Percentiles rank a stretch among this genome's conserved stretches.
Conservation (phyloP, 305 asterid genomes). For the Fraxinus greggii region DNA sequence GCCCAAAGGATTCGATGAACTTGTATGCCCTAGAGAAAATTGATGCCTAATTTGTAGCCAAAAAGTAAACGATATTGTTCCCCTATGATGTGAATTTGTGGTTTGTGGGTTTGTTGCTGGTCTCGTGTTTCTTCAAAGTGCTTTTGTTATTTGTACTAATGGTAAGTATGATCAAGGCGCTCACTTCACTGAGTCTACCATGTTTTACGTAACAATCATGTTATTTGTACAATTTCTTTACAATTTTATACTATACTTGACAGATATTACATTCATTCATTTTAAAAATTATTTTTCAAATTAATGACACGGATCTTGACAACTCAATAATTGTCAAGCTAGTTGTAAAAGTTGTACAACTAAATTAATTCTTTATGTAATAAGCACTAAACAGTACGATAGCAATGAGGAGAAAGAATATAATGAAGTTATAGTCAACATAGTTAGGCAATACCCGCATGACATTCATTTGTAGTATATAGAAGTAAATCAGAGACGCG, state of each 20-base stretch:
- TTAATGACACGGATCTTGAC: no score
- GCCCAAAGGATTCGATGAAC: conserved; percentile 15
- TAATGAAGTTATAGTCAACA: neutral
- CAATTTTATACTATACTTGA: neutral
- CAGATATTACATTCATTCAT: neutral
- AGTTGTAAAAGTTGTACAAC: no score
- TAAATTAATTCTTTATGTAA: neutral
- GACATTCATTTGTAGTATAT: neutral
- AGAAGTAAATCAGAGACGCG: neutral
- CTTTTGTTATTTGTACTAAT: neutral
- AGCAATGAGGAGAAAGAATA: neutral
- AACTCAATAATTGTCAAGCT: no score
- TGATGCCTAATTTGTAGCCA: conserved; percentile 18
- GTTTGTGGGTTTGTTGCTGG: neutral
- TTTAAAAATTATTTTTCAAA: no score
- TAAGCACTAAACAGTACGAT: neutral
- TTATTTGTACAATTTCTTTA: no score
- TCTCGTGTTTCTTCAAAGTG: neutral
- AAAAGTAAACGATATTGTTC: neutral
- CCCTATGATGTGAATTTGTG: neutral
- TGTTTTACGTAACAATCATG: neutral
- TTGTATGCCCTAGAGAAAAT: conserved; percentile 9
- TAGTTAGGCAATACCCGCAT: neutral
- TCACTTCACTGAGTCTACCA: neutral
- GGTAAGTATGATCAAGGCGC: neutral